Evolutionary conservation across 257 asterid genomes (phyloP).

Genomic region (Galeopsis tetrahit): DNA sequence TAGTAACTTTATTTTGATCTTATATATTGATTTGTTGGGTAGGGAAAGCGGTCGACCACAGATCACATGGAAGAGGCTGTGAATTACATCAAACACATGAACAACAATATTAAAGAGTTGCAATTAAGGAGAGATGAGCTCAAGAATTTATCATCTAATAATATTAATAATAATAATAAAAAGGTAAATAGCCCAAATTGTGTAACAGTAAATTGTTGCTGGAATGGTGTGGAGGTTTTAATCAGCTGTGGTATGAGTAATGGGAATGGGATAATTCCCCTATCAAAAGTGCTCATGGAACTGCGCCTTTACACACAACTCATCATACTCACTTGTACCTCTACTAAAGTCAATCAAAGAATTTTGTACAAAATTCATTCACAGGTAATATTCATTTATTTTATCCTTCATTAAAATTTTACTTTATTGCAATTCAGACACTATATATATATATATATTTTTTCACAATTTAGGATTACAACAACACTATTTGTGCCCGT

Average conservation of each 20-base stretch:
- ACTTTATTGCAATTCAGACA: too few relatives aligned
- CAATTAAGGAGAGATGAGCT: slow-evolving; percentile 39
- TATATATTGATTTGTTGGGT: neutral
- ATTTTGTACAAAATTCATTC: slow-evolving; percentile 46
- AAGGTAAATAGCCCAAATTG: neutral
- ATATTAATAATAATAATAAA: neutral
- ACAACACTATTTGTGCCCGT: too few relatives aligned
- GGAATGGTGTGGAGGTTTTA: slow-evolving; percentile 46
- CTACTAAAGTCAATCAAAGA: slow-evolving; percentile 41
- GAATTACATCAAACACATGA: slow-evolving; percentile 49
- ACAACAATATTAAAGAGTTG: slow-evolving; percentile 47
- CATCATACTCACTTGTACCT: slow-evolving; percentile 43
- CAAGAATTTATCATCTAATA: slow-evolving; percentile 11
- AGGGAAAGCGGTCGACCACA: slow-evolving; percentile 62
- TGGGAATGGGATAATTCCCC: slow-evolving; percentile 7
- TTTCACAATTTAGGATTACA: too few relatives aligned
- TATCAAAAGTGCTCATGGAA: slow-evolving; percentile 46
- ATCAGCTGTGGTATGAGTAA: slow-evolving; percentile 31
- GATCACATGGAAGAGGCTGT: slow-evolving; percentile 57
- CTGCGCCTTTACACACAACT: slow-evolving; percentile 41
- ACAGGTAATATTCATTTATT: slow-evolving; percentile 41
- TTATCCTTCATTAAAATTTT: neutral
- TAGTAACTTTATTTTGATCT: neutral
- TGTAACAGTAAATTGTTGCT: slow-evolving; percentile 45
- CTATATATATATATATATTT: too few relatives aligned